Base-by-base conservation (phyloP, 768 basidiomycete species). In the Pulveroboletus sp. region DNA sequence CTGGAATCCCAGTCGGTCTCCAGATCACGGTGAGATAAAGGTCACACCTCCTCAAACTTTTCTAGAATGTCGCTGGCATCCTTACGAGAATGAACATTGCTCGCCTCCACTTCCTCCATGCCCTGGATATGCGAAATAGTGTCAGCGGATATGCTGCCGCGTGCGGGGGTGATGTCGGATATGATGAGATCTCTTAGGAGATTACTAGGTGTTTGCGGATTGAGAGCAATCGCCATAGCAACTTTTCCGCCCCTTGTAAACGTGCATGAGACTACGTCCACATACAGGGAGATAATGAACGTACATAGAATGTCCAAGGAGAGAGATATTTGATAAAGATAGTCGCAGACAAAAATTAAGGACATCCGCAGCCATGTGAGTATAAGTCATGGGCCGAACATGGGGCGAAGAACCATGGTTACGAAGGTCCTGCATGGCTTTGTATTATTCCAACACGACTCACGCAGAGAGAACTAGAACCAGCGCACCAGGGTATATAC, bases 291-390 rank as follows among this genome's bases (percentile, higher is more conserved):
- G 32, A 15, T 14, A 13, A 3, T 33, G 17, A 49, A 71, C 86
- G 47, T 57, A 92, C 93, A 95, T 93, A 3, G 92, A 94, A 64
- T 95, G 93, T 0, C 93, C 93, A 4, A 95, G 71, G 5, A 96
- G 74, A 3, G 87, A 80, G 15, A 93, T 76, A 15, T 85, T 72
- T 3, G 72, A 71, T 36, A 89, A 64, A 0, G 71, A 70, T 42
- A 80, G 77, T 31, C 72, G 69, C 15, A 71, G 59, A 51, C 88
- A 77, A 61, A 93, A 91, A 39, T 78, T 71, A 1, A 83, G 67
- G 11, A 95, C 78, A 58, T 96, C 93, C 5, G 70, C 68, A 0
- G 89, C 90, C 89, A 95, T 89, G 33, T 83, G 76, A 9, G 70
- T 63, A 64, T 95, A 94, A 13, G 78, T 82, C 78, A 89, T 88